Evolutionary conservation across 2,329 filamentous ascomycete species (phyloP).

Genomic region (Fusarium concolor): DNA sequence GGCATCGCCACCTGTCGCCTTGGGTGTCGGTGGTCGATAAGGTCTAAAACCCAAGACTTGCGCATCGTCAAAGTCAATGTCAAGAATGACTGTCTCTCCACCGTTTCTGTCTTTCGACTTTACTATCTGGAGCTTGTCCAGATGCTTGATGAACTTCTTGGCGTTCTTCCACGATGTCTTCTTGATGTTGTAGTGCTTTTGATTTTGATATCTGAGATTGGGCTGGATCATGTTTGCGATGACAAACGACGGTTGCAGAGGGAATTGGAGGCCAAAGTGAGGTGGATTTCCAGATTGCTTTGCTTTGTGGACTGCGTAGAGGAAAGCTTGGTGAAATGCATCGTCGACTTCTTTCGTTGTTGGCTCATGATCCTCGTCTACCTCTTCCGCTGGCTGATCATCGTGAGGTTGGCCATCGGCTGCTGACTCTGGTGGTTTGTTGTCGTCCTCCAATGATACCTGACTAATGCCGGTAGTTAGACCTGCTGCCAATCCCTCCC

Average conservation of each 20-base stretch:
- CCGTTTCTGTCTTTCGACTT: conserved; percentile 40
- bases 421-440: neutral
- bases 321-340: conserved; percentile 37
- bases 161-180: conserved; percentile 43
- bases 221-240: conserved; percentile 43
- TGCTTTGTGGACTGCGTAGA: conserved; percentile 36
- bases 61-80: conserved; percentile 37
- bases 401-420: neutral
- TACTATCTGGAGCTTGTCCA: conserved; percentile 26
- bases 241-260: conserved; percentile 39
- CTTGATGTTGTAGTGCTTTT: conserved; percentile 38
- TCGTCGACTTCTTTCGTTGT: conserved; percentile 39
- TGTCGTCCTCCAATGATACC: neutral
- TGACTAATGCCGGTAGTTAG: neutral
- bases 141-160: conserved; percentile 42
- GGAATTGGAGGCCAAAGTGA: conserved; percentile 36
- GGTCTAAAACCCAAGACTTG: conserved; percentile 31
- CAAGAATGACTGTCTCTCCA: conserved; percentile 40
- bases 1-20: neutral
- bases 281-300: conserved; percentile 26
- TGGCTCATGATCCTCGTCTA: conserved; percentile 30
- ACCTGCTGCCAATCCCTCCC: conserved; percentile 21
- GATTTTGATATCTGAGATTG: conserved; percentile 35
- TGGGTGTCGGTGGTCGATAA: conserved; percentile 32
- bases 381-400: neutral